Base-by-base conservation (phyloP, 768 basidiomycete species). In the Gymnopilus dilepis region DNA sequence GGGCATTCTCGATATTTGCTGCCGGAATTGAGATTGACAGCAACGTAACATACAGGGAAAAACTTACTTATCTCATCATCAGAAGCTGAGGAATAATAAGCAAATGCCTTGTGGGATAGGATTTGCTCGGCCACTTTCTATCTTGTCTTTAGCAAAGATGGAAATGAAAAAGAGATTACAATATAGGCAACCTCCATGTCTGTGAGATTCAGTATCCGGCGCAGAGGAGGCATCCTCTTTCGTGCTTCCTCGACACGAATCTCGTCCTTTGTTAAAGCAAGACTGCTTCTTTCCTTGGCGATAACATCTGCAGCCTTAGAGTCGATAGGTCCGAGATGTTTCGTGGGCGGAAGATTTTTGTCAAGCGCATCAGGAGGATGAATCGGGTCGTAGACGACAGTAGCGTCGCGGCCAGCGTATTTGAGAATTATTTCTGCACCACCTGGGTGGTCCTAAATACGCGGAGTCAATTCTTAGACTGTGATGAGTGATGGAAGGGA, bases 331-430 rank as follows among this genome's bases (percentile, higher is more conserved):
- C 94, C 94, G 11, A 95, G 79, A 71, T 91, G 89, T 69, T 89
- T 92, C 26, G 88, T 86, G 15, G 78, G 74, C 9, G 88, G 83
- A 19, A 94, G 80, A 71, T 89, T 83, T 74, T 85, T 87, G 53
- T 88, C 84, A 50, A 97, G 83, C 19, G 92, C 87, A 65, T 91
- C 89, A 24, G 89, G 86, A 3, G 95, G 88, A 74, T 98, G 96
- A 42, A 97, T 92, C 5, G 91, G 90, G 62, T 90, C 83, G 70
- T 89, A 92, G 4, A 78, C 89, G 6, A 75, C 74, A 0, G 91
- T 92, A n/a, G 93, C 94, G 72, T 95, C 95, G 62, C 82, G 84
- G 8, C 96, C 96, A 8, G 86, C 95, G 67, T 94, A 92, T 69
- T 86, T 88, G 19, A 97, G 70, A 62, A 98, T 92, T 68, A 94